Conservation (phyloP, 495 filamentous ascomycete genomes). For the Penicillium cosmopolitanum region DNA sequence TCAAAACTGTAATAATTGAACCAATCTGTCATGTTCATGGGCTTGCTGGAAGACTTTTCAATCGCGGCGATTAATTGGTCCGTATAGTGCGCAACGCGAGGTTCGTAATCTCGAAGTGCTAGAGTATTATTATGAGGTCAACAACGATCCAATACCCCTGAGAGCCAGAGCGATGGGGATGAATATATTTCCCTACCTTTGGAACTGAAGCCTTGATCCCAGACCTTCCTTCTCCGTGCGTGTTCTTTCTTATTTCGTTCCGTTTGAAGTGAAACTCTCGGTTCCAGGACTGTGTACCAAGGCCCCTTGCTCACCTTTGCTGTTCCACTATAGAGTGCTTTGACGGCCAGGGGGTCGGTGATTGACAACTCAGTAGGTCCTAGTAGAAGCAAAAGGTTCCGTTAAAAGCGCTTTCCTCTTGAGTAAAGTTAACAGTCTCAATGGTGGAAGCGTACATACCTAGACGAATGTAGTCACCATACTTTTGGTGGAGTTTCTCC, state of each 20-base stretch:
- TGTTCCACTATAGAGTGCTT: slow-evolving; percentile 33
- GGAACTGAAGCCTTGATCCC: slow-evolving; percentile 44
- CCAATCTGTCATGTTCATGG: slow-evolving; percentile 47
- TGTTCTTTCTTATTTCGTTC: slow-evolving; percentile 39
- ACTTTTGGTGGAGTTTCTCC: slow-evolving; percentile 44
- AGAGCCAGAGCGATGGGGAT: too few species aligned
- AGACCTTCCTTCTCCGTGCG: slow-evolving; percentile 40
- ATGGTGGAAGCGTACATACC: too few species aligned
- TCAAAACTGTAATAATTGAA: slow-evolving; percentile 55
- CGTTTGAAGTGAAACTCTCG: slow-evolving; percentile 40
- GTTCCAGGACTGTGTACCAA: slow-evolving; percentile 44
- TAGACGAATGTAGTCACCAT: slow-evolving; percentile 47
- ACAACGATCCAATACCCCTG: too few species aligned
- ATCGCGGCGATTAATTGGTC: slow-evolving; percentile 26
- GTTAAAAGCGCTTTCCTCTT: neutral
- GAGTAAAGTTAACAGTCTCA: too few species aligned
- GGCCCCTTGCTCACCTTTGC: slow-evolving; percentile 39
- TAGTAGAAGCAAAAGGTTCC: too few species aligned
- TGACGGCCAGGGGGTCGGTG: slow-evolving; percentile 37
- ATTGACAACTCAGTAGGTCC: slow-evolving; percentile 47
- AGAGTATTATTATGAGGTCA: too few species aligned
- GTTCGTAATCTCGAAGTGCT: slow-evolving; percentile 43
- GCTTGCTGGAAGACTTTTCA: slow-evolving; percentile 8
- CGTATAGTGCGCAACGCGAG: slow-evolving; percentile 26
- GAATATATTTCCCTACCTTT: slow-evolving; percentile 20